Conservation (phyloP, 306 rosid genomes). For the Delonix regia region DNA sequence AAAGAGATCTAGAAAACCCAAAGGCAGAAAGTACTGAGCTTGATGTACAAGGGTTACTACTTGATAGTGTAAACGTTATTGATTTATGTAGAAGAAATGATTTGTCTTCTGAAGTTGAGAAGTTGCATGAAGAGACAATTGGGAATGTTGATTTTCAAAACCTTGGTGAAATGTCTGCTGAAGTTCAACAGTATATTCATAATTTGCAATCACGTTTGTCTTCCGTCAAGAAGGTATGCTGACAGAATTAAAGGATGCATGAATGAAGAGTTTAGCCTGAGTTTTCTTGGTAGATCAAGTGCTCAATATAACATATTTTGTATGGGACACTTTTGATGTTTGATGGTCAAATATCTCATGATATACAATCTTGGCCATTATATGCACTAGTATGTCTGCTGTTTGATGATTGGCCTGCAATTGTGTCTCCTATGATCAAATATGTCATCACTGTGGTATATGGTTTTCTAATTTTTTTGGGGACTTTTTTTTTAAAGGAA, state of each 20-base stretch:
- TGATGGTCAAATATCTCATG: conserved; percentile 8
- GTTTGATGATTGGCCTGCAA: conserved; percentile 20
- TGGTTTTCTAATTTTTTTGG: conserved; percentile 30
- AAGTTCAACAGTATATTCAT: conserved; percentile 74
- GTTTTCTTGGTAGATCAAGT: conserved; percentile 20
- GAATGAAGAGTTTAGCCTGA: conserved; percentile 24
- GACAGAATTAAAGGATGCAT: neutral
- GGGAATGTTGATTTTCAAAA: conserved; percentile 63
- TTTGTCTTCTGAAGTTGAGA: conserved; percentile 51
- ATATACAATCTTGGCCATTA: conserved; percentile 14
- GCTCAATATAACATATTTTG: conserved; percentile 16
- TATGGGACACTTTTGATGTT: conserved; percentile 23
- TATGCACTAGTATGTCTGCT: conserved; percentile 22
- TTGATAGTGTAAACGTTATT: conserved; percentile 59
- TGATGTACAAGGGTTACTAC: conserved; percentile 63
- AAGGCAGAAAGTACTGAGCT: conserved; percentile 44
- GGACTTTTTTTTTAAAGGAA: conserved; percentile 63
- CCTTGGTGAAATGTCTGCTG: conserved; percentile 72
- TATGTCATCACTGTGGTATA: neutral
- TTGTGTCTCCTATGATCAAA: conserved; percentile 15
- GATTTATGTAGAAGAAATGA: conserved; percentile 54
- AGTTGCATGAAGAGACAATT: conserved; percentile 34
- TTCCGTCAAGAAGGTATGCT: conserved; percentile 70
- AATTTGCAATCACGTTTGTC: conserved; percentile 80
- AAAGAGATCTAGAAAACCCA: conserved; percentile 55